Evolutionary conservation across 768 basidiomycete genomes (phyloP).

Genomic region (Leucocoprinus leucothites): DNA sequence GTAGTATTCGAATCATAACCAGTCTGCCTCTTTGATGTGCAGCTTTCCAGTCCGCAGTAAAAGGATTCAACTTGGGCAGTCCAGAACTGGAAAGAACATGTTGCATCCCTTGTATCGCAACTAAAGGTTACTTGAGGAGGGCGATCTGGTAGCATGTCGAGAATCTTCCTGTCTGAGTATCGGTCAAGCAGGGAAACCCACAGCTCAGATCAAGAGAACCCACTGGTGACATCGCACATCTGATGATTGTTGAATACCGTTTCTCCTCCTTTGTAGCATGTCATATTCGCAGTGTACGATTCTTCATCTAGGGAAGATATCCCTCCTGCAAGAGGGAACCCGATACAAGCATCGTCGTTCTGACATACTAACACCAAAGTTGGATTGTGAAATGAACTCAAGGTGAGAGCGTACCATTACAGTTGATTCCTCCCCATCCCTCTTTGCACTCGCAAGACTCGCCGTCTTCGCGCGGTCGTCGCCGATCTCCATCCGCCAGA

Average conservation of each 20-base stretch:
- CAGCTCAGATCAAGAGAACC: conserved; percentile 25
- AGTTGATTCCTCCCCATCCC: conserved; percentile 95
- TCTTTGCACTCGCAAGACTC: conserved; percentile 86
- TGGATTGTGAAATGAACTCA: background rate
- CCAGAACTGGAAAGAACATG: conserved; percentile 98
- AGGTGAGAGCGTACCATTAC: conserved; percentile 69
- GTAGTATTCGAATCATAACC: conserved; percentile 72
- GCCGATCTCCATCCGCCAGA: conserved; percentile 83
- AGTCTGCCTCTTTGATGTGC: conserved; percentile 42
- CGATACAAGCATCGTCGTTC: conserved; percentile 72
- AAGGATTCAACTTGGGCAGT: conserved; percentile 92
- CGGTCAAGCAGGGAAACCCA: background rate
- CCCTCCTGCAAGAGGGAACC: conserved; percentile 59
- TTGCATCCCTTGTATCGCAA: conserved; percentile 60
- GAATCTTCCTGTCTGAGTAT: conserved; percentile 83
- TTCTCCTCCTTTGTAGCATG: conserved; percentile 90
- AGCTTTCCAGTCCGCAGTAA: conserved; percentile 83
- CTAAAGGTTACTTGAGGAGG: conserved; percentile 97
- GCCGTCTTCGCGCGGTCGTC: conserved; percentile 74
- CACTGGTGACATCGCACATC: conserved; percentile 98
- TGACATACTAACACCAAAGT: conserved; percentile 66
- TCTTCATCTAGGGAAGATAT: conserved; percentile 17
- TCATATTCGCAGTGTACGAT: conserved; percentile 49
- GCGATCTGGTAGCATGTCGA: conserved; percentile 85
- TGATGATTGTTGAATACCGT: conserved; percentile 96